Percentiles rank a stretch among this genome's conserved stretches.
Evolutionary conservation across 306 rosid species (phyloP).

Genomic region (Alnus rubra): DNA sequence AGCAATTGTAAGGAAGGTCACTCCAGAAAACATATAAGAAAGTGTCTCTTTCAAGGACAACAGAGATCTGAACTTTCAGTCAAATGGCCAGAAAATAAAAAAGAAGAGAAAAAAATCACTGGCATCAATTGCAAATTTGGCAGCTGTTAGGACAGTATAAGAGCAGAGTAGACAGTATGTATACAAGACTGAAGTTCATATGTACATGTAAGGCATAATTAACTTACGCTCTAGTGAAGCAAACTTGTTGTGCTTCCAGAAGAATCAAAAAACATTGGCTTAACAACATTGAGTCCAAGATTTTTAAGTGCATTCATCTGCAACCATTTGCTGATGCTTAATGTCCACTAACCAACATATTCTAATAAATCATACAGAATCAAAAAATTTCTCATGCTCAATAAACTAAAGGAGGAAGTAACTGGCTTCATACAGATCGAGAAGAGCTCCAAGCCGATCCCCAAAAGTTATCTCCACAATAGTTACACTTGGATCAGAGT

Average conservation of each 20-base stretch:
- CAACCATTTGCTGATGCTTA: constrained; percentile 36
- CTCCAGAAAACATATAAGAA: neutral
- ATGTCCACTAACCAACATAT: neutral
- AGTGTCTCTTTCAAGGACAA: neutral
- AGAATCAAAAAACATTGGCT: constrained; percentile 90
- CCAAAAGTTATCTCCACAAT: constrained; percentile 94
- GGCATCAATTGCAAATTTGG: constrained; percentile 1
- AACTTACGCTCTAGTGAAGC: constrained; percentile 80
- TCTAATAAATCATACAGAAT: neutral
- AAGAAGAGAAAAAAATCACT: neutral
- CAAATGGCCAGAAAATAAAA: neutral
- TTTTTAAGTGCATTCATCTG: constrained; percentile 88
- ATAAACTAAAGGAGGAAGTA: constrained; percentile 8
- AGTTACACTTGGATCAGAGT: constrained; percentile 79
- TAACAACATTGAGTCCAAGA: constrained; percentile 88
- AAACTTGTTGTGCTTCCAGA: constrained; percentile 96
- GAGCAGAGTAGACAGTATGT: neutral
- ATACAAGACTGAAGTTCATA: constrained; percentile 6
- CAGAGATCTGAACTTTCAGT: neutral
- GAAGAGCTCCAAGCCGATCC: constrained; percentile 91
- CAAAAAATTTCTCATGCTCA: neutral
- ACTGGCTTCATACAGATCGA: constrained; percentile 64
- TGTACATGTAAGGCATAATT: constrained; percentile 16
- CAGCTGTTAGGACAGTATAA: neutral
- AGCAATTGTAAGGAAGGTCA: neutral